Conservation (phyloP, 2,329 filamentous ascomycete species). For the Epichloe coenophiala region DNA sequence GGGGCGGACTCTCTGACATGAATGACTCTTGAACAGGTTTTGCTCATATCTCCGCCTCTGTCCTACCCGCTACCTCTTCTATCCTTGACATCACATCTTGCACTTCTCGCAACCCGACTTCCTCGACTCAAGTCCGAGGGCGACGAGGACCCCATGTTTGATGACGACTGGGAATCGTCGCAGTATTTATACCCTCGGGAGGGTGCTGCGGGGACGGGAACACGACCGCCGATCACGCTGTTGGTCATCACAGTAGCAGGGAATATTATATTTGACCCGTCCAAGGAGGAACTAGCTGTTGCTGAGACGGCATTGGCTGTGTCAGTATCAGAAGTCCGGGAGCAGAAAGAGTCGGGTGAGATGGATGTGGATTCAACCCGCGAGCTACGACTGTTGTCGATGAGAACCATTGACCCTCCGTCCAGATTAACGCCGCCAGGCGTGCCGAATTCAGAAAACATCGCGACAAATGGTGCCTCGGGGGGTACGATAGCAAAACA, state of each 20-base stretch:
- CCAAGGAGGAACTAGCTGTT: slow-evolving; percentile 80
- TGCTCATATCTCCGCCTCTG: slow-evolving; percentile 82
- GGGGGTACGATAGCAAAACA: slow-evolving; percentile 22
- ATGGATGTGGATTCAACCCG: slow-evolving; percentile 30
- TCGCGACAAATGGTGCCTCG: slow-evolving; percentile 31
- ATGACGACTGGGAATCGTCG: slow-evolving; percentile 91
- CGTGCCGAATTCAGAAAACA: slow-evolving; percentile 50
- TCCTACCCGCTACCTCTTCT: slow-evolving; percentile 90
- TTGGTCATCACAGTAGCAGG: slow-evolving; percentile 76
- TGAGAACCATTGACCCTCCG: slow-evolving; percentile 62
- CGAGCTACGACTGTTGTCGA: slow-evolving; percentile 48
- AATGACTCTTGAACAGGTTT: slow-evolving; percentile 43
- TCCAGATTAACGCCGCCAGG: slow-evolving; percentile 60
- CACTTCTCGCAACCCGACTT: slow-evolving; percentile 74
- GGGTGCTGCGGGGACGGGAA: slow-evolving; percentile 13
- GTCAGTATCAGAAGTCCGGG: slow-evolving; percentile 47
- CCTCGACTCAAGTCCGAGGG: slow-evolving; percentile 75
- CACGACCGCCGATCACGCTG: slow-evolving; percentile 72
- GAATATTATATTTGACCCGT: slow-evolving; percentile 90
- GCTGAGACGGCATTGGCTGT: slow-evolving; percentile 82
- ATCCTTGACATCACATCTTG: slow-evolving; percentile 85
- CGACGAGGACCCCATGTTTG: slow-evolving; percentile 93
- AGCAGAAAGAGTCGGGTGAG: slow-evolving; percentile 12
- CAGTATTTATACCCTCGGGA: slow-evolving; percentile 58
- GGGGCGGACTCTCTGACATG: not conserved